A percentile compares a stretch with the other conserved stretches of the same genome.
phyloP scores from a whole-genome alignment of 1,139 yeast species.

The Diutina rugosa region DNA sequence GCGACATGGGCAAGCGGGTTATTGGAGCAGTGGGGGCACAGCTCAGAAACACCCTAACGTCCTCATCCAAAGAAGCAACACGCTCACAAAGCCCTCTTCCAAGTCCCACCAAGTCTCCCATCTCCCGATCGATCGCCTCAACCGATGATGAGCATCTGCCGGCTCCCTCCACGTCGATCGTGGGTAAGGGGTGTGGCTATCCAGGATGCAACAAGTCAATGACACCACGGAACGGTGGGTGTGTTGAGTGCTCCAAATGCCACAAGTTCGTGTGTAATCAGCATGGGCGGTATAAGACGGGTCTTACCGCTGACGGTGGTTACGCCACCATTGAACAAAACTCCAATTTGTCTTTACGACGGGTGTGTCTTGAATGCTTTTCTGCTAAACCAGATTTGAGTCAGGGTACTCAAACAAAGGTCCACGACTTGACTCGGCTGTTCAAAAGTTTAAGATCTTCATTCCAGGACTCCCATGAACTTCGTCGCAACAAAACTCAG shows the following conservation, averaged over 20 bases:
- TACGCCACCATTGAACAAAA: background rate
- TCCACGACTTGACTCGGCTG: background rate
- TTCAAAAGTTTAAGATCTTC: background rate
- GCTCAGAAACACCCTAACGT: background rate
- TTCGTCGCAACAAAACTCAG: background rate
- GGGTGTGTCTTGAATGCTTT: background rate
- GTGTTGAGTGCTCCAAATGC: background rate
- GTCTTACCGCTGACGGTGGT: background rate
- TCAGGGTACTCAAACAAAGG: background rate
- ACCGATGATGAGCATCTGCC: background rate
- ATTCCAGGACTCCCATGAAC: background rate
- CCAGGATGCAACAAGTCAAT: background rate
- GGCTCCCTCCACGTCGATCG: background rate
- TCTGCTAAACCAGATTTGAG: background rate
- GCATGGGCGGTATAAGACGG: background rate
- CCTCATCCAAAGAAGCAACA: background rate
- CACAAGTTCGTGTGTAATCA: background rate
- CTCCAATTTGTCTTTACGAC: background rate
- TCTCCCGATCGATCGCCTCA: background rate
- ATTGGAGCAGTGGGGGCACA: background rate
- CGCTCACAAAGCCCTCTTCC: background rate
- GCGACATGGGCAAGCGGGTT: slow-evolving; percentile 1
- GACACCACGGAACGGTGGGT: background rate
- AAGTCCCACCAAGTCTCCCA: background rate
- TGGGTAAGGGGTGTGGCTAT: background rate